Conservation (phyloP, 768 basidiomycete genomes). For the Leccinum aurantiacum region DNA sequence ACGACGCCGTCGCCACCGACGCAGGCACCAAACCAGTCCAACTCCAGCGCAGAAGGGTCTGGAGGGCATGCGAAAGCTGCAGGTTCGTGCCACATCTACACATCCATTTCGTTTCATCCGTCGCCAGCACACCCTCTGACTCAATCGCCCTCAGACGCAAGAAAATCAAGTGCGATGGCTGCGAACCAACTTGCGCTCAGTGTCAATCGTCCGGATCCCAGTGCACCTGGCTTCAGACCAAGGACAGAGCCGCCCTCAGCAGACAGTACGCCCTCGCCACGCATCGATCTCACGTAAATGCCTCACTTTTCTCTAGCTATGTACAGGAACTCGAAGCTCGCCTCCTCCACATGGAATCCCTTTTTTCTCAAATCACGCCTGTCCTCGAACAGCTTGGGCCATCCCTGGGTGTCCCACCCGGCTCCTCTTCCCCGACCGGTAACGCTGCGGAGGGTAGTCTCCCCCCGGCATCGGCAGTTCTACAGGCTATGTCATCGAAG, state of each 20-base stretch:
- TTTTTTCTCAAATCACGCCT: constrained; percentile 82
- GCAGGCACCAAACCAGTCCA: constrained; percentile 68
- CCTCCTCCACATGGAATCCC: constrained; percentile 81
- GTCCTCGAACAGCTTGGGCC: constrained; percentile 73
- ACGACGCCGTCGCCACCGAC: constrained; percentile 50
- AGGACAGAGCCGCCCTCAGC: constrained; percentile 86
- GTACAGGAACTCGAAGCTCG: constrained; percentile 90
- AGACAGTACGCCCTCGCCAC: constrained; percentile 63
- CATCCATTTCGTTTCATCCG: constrained; percentile 9
- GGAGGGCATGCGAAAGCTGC: constrained; percentile 90
- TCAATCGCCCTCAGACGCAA: constrained; percentile 57
- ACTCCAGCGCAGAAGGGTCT: constrained; percentile 76
- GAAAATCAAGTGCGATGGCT: constrained; percentile 93
- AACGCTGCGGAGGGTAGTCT: constrained; percentile 16
- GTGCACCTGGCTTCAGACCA: constrained; percentile 90
- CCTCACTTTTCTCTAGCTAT: constrained; percentile 53
- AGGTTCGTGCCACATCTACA: constrained; percentile 49
- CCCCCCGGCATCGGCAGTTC: constrained; percentile 28
- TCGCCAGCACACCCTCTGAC: constrained; percentile 18
- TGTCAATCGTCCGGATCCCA: constrained; percentile 71
- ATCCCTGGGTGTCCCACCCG: constrained; percentile 42
- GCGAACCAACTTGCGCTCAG: constrained; percentile 83
- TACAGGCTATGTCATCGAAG: constrained; percentile 39
- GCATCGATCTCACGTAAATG: constrained; percentile 6
- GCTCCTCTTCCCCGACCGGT: constrained; percentile 27